These are phyloP conservation scores for Russula dissimulans DNA, from an alignment of 768 basidiomycete species.

Conservation along the genomic window DNA sequence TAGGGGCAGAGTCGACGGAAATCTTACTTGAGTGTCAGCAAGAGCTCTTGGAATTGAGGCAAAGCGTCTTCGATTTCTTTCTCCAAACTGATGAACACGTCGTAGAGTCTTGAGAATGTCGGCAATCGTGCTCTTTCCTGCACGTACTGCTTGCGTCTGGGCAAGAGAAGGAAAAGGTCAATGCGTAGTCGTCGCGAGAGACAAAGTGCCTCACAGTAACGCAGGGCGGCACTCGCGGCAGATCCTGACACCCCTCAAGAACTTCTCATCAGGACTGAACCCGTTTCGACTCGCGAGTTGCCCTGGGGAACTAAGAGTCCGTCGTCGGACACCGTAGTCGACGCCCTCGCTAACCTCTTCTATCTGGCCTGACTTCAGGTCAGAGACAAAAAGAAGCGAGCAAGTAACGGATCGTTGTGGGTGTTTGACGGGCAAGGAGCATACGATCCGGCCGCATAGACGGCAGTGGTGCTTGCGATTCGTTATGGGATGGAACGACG, in stretches of 20 bases:
- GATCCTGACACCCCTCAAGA: constrained; percentile 80
- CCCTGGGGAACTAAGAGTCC: constrained; percentile 26
- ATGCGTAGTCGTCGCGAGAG: neutral
- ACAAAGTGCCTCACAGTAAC: constrained; percentile 52
- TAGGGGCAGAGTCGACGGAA: neutral
- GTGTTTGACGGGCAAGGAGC: constrained; percentile 72
- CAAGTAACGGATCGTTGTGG: constrained; percentile 60
- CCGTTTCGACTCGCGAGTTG: constrained; percentile 25
- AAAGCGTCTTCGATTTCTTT: constrained; percentile 83
- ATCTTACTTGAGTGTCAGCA: constrained; percentile 58
- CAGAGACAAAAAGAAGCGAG: constrained; percentile 80
- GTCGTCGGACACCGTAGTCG: constrained; percentile 67
- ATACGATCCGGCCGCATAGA: constrained; percentile 85
- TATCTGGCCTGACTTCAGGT: constrained; percentile 63
- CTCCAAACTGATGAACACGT: constrained; percentile 70
- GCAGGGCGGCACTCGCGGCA: constrained; percentile 77
- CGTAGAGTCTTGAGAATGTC: constrained; percentile 9
- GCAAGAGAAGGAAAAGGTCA: neutral
- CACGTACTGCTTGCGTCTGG: constrained; percentile 71
- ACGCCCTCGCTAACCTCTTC: constrained; percentile 81
- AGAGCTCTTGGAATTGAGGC: constrained; percentile 81
- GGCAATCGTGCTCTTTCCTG: constrained; percentile 35
- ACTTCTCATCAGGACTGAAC: constrained; percentile 62
- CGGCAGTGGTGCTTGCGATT: constrained; percentile 97
- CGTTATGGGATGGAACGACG: constrained; percentile 79